These are phyloP conservation scores for Globisporangium megalacanthum DNA, from an alignment of 352 stramenopile genomes.

Conservation along the genomic window DNA sequence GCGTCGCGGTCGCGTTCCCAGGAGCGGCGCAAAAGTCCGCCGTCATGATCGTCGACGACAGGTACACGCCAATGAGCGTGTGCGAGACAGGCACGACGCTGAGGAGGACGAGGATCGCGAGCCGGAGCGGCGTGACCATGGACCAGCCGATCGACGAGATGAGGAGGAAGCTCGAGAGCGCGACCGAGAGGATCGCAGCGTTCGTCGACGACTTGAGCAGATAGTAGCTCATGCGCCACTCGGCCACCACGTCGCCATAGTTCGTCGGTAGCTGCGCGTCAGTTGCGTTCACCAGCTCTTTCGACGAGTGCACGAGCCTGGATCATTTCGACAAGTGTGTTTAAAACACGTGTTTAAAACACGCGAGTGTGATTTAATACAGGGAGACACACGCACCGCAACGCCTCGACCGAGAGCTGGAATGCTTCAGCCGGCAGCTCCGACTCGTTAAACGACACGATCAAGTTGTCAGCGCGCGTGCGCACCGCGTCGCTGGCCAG, in stretches of 20 bases:
- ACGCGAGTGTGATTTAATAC: background rate
- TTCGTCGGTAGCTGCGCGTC: constrained; percentile 46
- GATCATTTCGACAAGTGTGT: background rate
- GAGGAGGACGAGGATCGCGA: constrained; percentile 74
- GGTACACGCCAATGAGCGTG: constrained; percentile 70
- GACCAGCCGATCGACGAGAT: constrained; percentile 80
- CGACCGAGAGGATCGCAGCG: constrained; percentile 64
- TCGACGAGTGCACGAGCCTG: constrained; percentile 48
- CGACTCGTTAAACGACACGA: constrained; percentile 68
- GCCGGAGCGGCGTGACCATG: constrained; percentile 61
- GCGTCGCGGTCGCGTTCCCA: constrained; percentile 49
- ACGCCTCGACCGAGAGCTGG: constrained; percentile 53
- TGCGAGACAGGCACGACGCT: constrained; percentile 76
- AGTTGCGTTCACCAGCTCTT: constrained; percentile 49
- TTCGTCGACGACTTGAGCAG: constrained; percentile 80
- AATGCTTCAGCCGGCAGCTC: constrained; percentile 59
- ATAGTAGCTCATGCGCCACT: constrained; percentile 77
- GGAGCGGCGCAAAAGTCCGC: constrained; percentile 75
- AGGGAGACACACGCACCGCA: constrained; percentile 23
- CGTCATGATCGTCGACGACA: constrained; percentile 77
- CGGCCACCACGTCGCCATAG: constrained; percentile 40
- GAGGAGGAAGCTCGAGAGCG: constrained; percentile 69
- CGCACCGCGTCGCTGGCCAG: constrained; percentile 36
- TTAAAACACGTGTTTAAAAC: too few relatives aligned
- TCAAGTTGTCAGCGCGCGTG: constrained; percentile 42